phyloP scores from a whole-genome alignment of 2,329 filamentous ascomycete species.

The Domatiomyces catenatus region DNA sequence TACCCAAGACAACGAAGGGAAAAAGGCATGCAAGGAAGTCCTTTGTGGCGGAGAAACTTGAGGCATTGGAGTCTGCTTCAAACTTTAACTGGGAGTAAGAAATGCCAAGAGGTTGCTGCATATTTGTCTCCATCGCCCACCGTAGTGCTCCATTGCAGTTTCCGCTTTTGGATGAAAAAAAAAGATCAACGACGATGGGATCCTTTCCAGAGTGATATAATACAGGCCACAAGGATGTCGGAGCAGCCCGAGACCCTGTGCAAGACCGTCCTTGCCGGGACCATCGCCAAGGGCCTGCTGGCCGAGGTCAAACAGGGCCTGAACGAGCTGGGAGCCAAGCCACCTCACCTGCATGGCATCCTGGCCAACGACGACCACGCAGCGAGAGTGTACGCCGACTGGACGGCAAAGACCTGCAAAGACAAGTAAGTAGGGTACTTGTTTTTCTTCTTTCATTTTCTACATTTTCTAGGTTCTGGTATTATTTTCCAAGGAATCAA shows the following conservation, averaged over 20 bases:
- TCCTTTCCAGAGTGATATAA: background rate
- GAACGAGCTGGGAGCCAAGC: conserved; percentile 47
- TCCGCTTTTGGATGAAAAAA: too few species aligned
- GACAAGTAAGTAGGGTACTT: conserved; percentile 66
- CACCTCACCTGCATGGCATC: conserved; percentile 76
- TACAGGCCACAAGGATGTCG: conserved; percentile 4
- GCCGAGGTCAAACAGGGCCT: conserved; percentile 63
- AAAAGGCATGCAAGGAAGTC: too few species aligned
- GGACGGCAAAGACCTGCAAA: conserved; percentile 88
- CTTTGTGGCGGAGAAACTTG: too few species aligned
- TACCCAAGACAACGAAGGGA: too few species aligned
- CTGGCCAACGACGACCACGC: conserved; percentile 83
- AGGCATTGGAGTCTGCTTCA: too few species aligned
- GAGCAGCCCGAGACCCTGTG: conserved; percentile 32
- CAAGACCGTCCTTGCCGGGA: conserved; percentile 82
- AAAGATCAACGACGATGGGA: too few species aligned
- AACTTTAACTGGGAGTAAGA: too few species aligned
- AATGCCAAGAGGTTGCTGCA: too few species aligned
- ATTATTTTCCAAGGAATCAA: too few species aligned
- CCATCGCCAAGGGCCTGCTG: conserved; percentile 69
- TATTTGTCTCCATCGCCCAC: too few species aligned
- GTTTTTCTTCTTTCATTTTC: background rate
- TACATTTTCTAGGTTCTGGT: background rate
- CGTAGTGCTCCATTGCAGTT: too few species aligned
- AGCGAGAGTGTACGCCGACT: conserved; percentile 85